Conservation (phyloP, 78 protist species). For the Speleostelium caveatum region DNA sequence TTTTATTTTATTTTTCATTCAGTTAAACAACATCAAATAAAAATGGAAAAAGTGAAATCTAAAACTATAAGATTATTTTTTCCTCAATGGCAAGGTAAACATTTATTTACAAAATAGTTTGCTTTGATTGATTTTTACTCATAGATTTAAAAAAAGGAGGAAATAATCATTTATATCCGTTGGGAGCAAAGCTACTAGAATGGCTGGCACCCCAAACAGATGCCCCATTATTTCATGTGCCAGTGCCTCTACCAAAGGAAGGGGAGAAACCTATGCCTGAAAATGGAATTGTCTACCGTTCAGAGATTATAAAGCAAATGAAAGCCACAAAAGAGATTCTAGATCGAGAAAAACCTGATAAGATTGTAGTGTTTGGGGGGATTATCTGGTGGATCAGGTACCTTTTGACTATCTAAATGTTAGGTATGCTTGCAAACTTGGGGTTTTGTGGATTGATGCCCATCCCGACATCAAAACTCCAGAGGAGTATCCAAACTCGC, state of each 20-base stretch:
- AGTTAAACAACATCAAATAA: too few species aligned
- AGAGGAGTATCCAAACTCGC: background rate
- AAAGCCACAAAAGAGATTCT: background rate
- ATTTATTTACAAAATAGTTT: too few species aligned
- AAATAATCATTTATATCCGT: background rate
- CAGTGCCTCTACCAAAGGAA: background rate
- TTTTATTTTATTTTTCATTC: too few species aligned
- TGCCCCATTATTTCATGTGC: background rate
- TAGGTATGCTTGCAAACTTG: background rate
- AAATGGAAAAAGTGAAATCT: background rate
- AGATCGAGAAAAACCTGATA: background rate
- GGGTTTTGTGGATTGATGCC: background rate
- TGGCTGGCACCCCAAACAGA: background rate
- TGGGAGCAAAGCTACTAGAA: background rate
- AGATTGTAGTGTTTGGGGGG: constrained; percentile 5
- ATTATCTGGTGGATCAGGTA: background rate
- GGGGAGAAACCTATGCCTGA: background rate
- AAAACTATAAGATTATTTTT: constrained; percentile 7
- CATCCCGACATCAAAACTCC: constrained; percentile 6
- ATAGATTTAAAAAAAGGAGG: too few species aligned
- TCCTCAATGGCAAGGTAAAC: constrained; percentile 14
- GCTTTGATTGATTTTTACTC: too few species aligned
- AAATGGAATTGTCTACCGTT: constrained; percentile 4
- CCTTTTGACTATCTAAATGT: constrained; percentile 4
- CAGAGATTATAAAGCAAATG: background rate